These are phyloP conservation scores for Saitozyma podzolica DNA, from an alignment of 768 basidiomycete genomes.

Conservation along the genomic window DNA sequence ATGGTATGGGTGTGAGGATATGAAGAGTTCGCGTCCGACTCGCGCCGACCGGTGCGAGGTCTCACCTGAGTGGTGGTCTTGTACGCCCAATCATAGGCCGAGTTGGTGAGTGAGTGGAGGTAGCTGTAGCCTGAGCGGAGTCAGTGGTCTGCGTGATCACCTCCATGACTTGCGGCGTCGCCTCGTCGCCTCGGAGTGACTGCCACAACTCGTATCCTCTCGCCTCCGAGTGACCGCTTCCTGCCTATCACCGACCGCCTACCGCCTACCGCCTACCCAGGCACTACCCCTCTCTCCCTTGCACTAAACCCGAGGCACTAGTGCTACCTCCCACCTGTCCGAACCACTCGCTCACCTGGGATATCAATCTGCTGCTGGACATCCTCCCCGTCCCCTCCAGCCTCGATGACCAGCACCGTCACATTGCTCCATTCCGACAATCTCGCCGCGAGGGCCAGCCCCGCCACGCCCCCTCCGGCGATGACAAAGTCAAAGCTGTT, in stretches of 20 bases:
- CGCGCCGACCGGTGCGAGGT: no score
- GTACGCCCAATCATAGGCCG: conserved; percentile 44
- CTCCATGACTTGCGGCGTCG: no score
- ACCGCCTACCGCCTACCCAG: no score
- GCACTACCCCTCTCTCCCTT: not conserved
- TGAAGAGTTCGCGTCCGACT: no score
- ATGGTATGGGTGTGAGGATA: not conserved
- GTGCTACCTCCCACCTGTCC: not conserved
- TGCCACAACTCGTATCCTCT: no score
- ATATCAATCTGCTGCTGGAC: conserved; percentile 47
- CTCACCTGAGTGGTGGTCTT: conserved; percentile 37
- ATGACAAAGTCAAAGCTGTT: conserved; percentile 59
- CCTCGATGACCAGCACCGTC: conserved; percentile 56
- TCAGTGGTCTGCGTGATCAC: no score
- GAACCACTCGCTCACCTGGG: conserved; percentile 36
- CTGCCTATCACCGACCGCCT: no score
- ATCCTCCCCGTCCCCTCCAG: conserved; percentile 49
- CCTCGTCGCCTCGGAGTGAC: no score
- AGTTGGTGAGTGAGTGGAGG: conserved; percentile 29
- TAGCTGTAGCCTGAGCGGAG: conserved; percentile 28
- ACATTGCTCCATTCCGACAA: conserved; percentile 58
- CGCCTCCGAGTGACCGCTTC: no score
- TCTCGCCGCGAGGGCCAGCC: conserved; percentile 57
- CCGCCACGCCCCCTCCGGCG: conserved; percentile 59
- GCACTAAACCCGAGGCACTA: not conserved